Evolutionary conservation across 441 rosid species (phyloP).

Genomic region (Adansonia madagascariensis): DNA sequence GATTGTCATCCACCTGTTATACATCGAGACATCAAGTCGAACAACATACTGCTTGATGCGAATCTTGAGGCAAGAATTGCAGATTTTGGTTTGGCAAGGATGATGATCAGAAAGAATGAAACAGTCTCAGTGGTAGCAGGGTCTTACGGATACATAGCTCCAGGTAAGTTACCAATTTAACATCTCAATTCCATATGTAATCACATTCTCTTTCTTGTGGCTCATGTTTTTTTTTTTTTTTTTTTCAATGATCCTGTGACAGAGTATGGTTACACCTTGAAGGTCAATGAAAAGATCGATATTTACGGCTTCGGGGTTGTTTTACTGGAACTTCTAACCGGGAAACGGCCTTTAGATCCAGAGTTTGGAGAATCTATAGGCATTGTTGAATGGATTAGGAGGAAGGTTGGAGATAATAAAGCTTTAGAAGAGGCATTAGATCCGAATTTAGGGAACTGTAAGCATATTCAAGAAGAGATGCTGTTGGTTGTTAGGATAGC

Average conservation of each 20-base stretch:
- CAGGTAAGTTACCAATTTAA: slow-evolving; percentile 38
- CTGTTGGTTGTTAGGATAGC: slow-evolving; percentile 80
- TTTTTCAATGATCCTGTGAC: slow-evolving; percentile 29
- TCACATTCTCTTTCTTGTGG: neutral
- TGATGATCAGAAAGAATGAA: slow-evolving; percentile 63
- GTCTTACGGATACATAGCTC: slow-evolving; percentile 66
- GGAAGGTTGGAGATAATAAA: slow-evolving; percentile 61
- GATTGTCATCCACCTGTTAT: slow-evolving; percentile 67
- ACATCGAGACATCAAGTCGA: slow-evolving; percentile 62
- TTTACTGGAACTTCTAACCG: slow-evolving; percentile 68
- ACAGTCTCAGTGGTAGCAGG: slow-evolving; percentile 69
- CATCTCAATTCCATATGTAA: neutral
- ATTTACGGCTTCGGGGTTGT: slow-evolving; percentile 86
- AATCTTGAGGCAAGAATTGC: slow-evolving; percentile 66
- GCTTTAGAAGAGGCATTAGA: slow-evolving; percentile 71
- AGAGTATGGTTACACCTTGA: slow-evolving; percentile 86
- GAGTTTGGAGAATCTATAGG: slow-evolving; percentile 66
- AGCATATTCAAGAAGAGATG: slow-evolving; percentile 90
- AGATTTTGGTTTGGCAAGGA: slow-evolving; percentile 60
- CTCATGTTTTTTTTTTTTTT: neutral
- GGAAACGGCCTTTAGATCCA: slow-evolving; percentile 64
- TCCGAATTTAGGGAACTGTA: slow-evolving; percentile 69
- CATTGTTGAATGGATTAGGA: slow-evolving; percentile 69
- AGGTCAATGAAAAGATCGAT: slow-evolving; percentile 86
- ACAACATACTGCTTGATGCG: slow-evolving; percentile 54